Evolutionary conservation across 345 rosid species (phyloP).

Genomic region (Hibiscus mutabilis): DNA sequence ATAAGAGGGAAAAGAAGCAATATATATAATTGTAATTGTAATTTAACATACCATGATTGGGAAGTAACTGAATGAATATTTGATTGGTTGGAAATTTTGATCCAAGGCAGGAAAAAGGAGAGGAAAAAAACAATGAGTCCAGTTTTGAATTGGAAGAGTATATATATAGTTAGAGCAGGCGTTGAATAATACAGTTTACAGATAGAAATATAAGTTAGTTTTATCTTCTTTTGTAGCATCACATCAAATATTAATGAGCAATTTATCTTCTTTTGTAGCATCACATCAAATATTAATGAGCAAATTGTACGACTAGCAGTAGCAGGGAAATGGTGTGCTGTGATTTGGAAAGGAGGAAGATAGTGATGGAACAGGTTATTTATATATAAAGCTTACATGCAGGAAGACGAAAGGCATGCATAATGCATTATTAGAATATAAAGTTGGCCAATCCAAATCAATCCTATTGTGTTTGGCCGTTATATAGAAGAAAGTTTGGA

Average conservation of each 20-base stretch:
- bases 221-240: neutral
- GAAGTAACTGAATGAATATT: neutral
- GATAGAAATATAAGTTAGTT: neutral
- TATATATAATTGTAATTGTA: neutral
- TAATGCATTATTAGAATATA: too few relatives aligned
- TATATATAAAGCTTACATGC: neutral
- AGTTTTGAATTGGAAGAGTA: neutral
- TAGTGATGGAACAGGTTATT: neutral
- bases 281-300: neutral
- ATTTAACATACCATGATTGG: slow-evolving; percentile 1
- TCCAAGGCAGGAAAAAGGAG: neutral
- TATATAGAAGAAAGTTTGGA: neutral
- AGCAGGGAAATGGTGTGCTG: neutral
- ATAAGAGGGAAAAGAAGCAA: too few relatives aligned
- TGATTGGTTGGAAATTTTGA: neutral
- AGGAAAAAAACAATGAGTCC: neutral
- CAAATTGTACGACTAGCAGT: slow-evolving; percentile 20
- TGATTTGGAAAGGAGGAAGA: slow-evolving; percentile 6
- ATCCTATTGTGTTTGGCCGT: too few relatives aligned
- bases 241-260: neutral
- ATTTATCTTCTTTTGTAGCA: neutral
- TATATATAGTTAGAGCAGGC: neutral
- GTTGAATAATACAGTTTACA: slow-evolving; percentile 14
- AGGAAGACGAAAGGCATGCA: neutral
- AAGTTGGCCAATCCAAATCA: too few relatives aligned